Evolutionary conservation across 73 alveolate species (phyloP), one percentile per base, ranked within the genome.

Genomic region (Diophrys appendiculata): DNA sequence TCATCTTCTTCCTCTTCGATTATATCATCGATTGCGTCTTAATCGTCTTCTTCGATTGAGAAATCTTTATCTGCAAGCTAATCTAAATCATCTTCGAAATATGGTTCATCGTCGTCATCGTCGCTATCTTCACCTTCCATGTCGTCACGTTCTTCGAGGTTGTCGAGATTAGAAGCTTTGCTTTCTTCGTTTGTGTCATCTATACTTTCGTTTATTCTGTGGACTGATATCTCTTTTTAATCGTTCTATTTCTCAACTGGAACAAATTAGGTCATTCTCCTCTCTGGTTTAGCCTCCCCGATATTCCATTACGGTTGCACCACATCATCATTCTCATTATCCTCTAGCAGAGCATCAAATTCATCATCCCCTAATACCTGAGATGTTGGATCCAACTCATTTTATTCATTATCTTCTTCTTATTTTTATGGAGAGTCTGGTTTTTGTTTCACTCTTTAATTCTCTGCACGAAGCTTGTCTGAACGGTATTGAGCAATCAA

Each of bases 391-490:
- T 5, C 18, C 18, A 5, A 11, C 60, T 43, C 60, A 43, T 43
- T 18, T 43, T n/a, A n/a, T n/a, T n/a, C n/a, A n/a, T 43, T 43
- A 18, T 43, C 5, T 43, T 43, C 60, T 43, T 43, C 60, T 43
- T 11, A 43, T 11, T 5, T 43, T 43, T 5, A 43, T 43, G 5
- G 5, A 43, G 60, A 43, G 5, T 43, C 18, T 18, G 5, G 18
- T 43, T 43, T 43, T 43, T 11, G 5, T 43, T 43, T 5, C 5
- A 43, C 60, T 11, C 18, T 5, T 5, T 5, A 5, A 11, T 43
- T 43, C 60, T 43, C 60, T 43, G n/a, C n/a, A n/a, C n/a, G n/a
- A n/a, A n/a, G n/a, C n/a, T 43, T 43, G 60, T 43, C 60, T 43
- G 5, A 11, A 11, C 60, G 5, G 60, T 43, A 43, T 43, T 43